phyloP scores from a whole-genome alignment of 108 stramenopile genomes.

The Seminavis robusta region DNA sequence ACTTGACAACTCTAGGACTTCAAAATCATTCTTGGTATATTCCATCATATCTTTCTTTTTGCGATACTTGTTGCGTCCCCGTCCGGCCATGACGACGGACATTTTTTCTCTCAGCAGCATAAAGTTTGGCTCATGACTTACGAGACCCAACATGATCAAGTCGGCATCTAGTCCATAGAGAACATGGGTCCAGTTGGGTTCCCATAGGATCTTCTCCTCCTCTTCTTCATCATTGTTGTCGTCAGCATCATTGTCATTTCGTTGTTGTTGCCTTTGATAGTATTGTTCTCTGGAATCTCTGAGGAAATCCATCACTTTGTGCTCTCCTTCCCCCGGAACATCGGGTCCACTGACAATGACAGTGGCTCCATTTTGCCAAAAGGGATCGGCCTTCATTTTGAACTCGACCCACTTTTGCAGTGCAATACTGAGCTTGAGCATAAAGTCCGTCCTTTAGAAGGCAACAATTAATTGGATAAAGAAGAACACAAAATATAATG shows the following conservation, averaged over 20 bases:
- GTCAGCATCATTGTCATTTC: slow-evolving; percentile 6
- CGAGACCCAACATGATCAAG: slow-evolving; percentile 59
- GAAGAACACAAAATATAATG: no score
- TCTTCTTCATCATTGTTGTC: slow-evolving; percentile 13
- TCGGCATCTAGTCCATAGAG: slow-evolving; percentile 77
- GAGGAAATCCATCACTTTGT: slow-evolving; percentile 96
- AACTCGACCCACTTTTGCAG: slow-evolving; percentile 91
- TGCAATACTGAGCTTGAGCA: slow-evolving; percentile 88
- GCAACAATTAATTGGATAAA: no score
- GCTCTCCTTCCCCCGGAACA: slow-evolving; percentile 99
- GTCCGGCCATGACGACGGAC: slow-evolving; percentile 89
- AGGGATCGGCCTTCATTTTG: slow-evolving; percentile 91
- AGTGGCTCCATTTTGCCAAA: slow-evolving; percentile 89
- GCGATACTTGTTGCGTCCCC: slow-evolving; percentile 78
- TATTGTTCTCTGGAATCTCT: slow-evolving; percentile 59
- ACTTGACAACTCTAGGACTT: slow-evolving; percentile 80
- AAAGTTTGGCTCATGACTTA: slow-evolving; percentile 96
- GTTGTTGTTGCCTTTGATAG: no score
- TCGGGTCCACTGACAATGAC: slow-evolving; percentile 96
- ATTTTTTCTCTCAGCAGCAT: slow-evolving; percentile 95
- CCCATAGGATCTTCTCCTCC: slow-evolving; percentile 26
- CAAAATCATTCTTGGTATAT: slow-evolving; percentile 92
- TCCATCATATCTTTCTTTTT: slow-evolving; percentile 95
- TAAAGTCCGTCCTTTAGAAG: slow-evolving; percentile 98
- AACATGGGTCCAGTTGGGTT: slow-evolving; percentile 81